Evolutionary conservation across 768 basidiomycete genomes (phyloP).

Genomic region (Pholiota conissans): DNA sequence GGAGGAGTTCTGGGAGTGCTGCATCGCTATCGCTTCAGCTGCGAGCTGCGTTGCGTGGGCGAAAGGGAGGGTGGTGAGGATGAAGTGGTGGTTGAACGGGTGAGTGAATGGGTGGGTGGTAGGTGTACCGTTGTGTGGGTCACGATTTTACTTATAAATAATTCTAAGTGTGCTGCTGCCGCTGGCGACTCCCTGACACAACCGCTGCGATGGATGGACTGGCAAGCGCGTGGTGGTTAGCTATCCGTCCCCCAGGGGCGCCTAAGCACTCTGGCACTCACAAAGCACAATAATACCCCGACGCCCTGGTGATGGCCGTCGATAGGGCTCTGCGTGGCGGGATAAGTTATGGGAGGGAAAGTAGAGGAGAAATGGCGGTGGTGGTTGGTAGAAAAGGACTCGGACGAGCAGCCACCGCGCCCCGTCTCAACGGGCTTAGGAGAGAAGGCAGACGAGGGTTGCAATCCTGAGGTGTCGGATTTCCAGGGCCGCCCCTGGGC

Average conservation of each 20-base stretch:
- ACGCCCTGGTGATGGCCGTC: too few relatives aligned
- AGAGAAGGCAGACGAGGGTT: constrained; percentile 1
- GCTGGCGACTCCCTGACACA: too few relatives aligned
- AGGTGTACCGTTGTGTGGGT: too few relatives aligned
- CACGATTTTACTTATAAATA: too few relatives aligned
- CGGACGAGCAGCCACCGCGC: constrained; percentile 10
- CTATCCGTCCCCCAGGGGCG: too few relatives aligned
- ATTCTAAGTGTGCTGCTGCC: too few relatives aligned
- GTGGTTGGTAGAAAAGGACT: neutral
- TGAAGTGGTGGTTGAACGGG: neutral
- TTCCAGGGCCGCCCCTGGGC: constrained; percentile 8
- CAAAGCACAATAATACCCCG: too few relatives aligned
- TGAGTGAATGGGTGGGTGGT: neutral
- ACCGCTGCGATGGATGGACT: too few relatives aligned
- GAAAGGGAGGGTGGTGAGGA: neutral
- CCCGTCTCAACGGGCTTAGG: neutral
- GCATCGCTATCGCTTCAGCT: neutral
- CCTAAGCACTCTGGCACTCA: too few relatives aligned
- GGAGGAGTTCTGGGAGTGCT: neutral
- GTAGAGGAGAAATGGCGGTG: neutral
- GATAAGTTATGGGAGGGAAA: too few relatives aligned
- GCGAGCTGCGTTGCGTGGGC: neutral
- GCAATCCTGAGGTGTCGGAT: constrained; percentile 6
- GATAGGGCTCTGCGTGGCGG: too few relatives aligned
- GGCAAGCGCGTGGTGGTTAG: too few relatives aligned